phyloP scores from a whole-genome alignment of 2,329 filamentous ascomycete genomes.

The Talaromyces sp. region DNA sequence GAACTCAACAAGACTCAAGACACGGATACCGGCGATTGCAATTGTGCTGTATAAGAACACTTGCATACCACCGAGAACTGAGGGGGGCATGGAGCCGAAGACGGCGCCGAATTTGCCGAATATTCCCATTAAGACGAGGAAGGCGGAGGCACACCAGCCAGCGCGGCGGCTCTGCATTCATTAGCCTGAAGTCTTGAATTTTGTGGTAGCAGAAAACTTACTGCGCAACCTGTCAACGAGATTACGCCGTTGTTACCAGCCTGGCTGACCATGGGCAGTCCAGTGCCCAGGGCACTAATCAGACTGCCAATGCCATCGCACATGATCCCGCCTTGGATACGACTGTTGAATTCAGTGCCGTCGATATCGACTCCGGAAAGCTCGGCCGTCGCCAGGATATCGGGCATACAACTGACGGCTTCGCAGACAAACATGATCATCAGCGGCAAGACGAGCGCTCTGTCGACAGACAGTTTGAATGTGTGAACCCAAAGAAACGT shows the following conservation, averaged over 20 bases:
- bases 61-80: conserved; percentile 69
- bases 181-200: no score
- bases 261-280: conserved; percentile 75
- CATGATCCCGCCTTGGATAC: conserved; percentile 34
- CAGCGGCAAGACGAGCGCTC: conserved; percentile 56
- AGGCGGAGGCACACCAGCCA: conserved; percentile 73
- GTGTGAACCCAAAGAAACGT: conserved; percentile 54
- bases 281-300: conserved; percentile 72
- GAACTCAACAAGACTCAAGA: conserved; percentile 68
- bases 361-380: conserved; percentile 16
- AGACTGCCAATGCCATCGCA: conserved; percentile 75
- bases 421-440: conserved; percentile 69
- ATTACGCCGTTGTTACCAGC: conserved; percentile 86
- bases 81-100: conserved; percentile 68
- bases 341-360: conserved; percentile 16
- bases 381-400: conserved; percentile 16
- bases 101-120: conserved; percentile 81
- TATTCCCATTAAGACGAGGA: conserved; percentile 75
- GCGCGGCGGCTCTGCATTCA: conserved; percentile 63
- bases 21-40: conserved; percentile 72
- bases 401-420: conserved; percentile 73
- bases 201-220: conserved; percentile 16
- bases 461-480: conserved; percentile 13
- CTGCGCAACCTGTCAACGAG: conserved; percentile 72
- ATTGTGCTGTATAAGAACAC: conserved; percentile 78